Evolutionary conservation across 805 yeast species (phyloP).

Genomic region (Monosporozyma aerobia): DNA sequence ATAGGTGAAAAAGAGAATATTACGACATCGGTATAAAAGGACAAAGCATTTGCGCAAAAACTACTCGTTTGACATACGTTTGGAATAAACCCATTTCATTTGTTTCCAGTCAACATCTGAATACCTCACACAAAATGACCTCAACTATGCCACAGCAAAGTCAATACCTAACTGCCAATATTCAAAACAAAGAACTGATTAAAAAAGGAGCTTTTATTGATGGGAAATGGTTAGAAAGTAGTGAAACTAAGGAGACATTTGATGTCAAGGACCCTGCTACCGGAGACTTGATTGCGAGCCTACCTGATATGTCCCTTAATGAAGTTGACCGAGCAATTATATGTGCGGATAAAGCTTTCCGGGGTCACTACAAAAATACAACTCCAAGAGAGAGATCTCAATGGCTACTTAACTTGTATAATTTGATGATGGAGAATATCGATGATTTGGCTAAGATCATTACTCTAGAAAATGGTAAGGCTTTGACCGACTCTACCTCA

Average conservation of each 20-base stretch:
- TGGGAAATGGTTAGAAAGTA: conserved; percentile 56
- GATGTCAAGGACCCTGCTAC: conserved; percentile 72
- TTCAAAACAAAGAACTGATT: conserved; percentile 42
- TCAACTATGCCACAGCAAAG: conserved; percentile 5
- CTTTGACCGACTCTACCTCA: conserved; percentile 44
- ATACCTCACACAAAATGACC: neutral
- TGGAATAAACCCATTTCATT: too few relatives aligned
- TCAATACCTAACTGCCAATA: conserved; percentile 13
- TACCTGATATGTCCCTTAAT: conserved; percentile 54
- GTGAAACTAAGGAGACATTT: conserved; percentile 38
- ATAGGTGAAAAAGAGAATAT: neutral
- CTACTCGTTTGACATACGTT: too few relatives aligned
- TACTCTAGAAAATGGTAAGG: conserved; percentile 55
- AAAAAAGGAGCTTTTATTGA: conserved; percentile 56
- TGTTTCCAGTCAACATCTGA: too few relatives aligned
- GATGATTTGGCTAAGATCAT: conserved; percentile 50
- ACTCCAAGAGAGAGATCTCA: conserved; percentile 41
- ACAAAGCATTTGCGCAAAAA: neutral
- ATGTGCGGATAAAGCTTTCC: conserved; percentile 38
- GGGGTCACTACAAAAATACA: conserved; percentile 36
- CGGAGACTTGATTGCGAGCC: conserved; percentile 44
- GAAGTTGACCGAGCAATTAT: conserved; percentile 50
- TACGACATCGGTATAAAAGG: neutral
- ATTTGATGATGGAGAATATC: conserved; percentile 44
- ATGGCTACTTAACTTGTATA: conserved; percentile 41